Conservation (phyloP, 352 stramenopile species). For the Phytophthora europaea region DNA sequence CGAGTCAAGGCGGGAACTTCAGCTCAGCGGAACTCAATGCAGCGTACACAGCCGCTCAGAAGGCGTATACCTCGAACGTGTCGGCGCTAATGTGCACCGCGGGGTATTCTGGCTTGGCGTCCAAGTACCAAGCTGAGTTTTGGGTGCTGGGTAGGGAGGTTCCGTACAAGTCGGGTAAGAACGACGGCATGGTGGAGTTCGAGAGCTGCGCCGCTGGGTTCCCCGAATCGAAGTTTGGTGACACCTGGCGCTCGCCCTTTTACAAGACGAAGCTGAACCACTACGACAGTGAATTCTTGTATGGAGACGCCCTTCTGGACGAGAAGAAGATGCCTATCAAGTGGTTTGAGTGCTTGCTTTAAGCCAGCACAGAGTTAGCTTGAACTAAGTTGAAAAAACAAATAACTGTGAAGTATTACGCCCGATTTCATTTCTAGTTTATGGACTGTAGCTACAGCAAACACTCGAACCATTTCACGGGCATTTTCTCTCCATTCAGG, state of each 20-base stretch:
- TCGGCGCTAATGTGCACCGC: constrained; percentile 40
- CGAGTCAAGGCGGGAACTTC: constrained; percentile 35
- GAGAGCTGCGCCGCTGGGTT: constrained; percentile 50
- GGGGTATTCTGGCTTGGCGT: constrained; percentile 26
- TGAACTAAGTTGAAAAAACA: neutral
- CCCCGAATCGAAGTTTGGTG: constrained; percentile 36
- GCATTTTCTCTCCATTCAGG: constrained; percentile 49
- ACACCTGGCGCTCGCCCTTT: constrained; percentile 43
- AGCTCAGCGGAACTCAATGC: constrained; percentile 14
- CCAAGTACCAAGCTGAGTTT: constrained; percentile 30
- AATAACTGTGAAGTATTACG: neutral
- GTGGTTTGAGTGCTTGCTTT: constrained; percentile 68
- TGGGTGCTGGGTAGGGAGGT: constrained; percentile 22
- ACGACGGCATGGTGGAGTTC: constrained; percentile 55
- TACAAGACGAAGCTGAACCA: constrained; percentile 71
- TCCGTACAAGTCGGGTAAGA: constrained; percentile 41
- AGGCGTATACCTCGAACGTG: constrained; percentile 36
- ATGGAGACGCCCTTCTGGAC: constrained; percentile 50
- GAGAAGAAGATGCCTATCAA: constrained; percentile 54
- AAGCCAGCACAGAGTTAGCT: constrained; percentile 4
- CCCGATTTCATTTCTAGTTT: neutral
- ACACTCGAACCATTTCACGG: constrained; percentile 65
- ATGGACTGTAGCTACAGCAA: constrained; percentile 14
- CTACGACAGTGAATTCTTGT: constrained; percentile 52
- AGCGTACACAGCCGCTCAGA: constrained; percentile 34